Evolutionary conservation across 1,284 basidiomycete genomes (phyloP), one percentile per base, ranked within the genome.

Genomic region (Volvariella volvacea): DNA sequence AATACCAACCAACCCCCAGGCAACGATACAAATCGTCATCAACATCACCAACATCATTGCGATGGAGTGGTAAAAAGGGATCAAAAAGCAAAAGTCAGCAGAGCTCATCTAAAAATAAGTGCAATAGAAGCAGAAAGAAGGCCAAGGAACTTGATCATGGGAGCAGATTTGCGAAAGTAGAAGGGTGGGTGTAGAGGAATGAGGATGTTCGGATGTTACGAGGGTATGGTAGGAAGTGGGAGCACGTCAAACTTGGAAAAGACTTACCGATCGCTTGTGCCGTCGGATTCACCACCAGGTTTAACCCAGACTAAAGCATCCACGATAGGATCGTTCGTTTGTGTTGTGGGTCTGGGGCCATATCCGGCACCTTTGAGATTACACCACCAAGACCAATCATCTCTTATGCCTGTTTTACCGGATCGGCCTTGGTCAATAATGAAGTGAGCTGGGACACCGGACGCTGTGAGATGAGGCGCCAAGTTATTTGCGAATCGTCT

Each of bases 241-340:
- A n/a, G n/a, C n/a, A n/a, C n/a, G n/a, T n/a, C n/a, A n/a, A n/a
- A n/a, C n/a, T n/a, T n/a, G n/a, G n/a, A n/a, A 31, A 31, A 36
- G 14, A 36, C 7, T 36, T 15, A 6, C 6, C n/a, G 34, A n/a
- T 76, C 68, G 43, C 65, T 68, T n/a, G 73, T 74, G 42, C 73
- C 72, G 54, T 75, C 73, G 34, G 60, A 67, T 56, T 74, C 71
- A 45, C 72, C 73, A 58, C 71, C 70, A 43, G 73, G 72, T 62
- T 76, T 75, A 50, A 71, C 68, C 72, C 72, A 74, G 50, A 74
- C 70, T 54, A 74, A 65, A 39, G 70, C 62, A 56, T 75, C 73
- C 45, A 73, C 66, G 50, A 67, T 55, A 15, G 57, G 46, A 43
- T 60, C 62, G 42, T 62, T 64, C 22, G 67, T 68, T 57, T 62